Evolutionary conservation across 257 asterid genomes (phyloP).

Genomic region (Plectranthus barbatus): DNA sequence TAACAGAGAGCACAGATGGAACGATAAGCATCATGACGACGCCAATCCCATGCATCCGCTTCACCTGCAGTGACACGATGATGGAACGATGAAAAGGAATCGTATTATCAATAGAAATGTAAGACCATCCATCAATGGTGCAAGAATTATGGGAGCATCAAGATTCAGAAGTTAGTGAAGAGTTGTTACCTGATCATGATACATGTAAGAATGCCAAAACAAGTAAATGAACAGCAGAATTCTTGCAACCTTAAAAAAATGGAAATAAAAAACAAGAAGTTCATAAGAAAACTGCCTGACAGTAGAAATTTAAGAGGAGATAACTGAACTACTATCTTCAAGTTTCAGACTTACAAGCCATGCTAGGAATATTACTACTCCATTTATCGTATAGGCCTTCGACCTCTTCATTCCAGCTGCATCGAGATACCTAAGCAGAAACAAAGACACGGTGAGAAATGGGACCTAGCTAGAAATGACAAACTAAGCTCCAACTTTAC

Average conservation of each 20-base stretch:
- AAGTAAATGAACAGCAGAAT: constrained; percentile 52
- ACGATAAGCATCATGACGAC: constrained; percentile 24
- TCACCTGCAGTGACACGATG: constrained; percentile 29
- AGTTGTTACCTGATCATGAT: constrained; percentile 46
- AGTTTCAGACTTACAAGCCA: constrained; percentile 51
- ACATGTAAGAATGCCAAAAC: constrained; percentile 38
- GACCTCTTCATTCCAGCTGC: constrained; percentile 70
- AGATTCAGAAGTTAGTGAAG: neutral
- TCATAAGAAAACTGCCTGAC: neutral
- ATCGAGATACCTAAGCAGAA: constrained; percentile 65
- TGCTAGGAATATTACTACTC: constrained; percentile 48
- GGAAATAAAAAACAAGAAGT: neutral
- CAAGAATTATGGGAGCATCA: neutral
- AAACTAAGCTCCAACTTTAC: constrained; percentile 23
- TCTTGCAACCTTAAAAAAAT: constrained; percentile 58
- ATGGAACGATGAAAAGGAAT: too few species aligned
- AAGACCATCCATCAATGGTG: too few species aligned
- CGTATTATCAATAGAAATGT: neutral
- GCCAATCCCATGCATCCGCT: constrained; percentile 36
- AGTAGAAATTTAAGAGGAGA: neutral
- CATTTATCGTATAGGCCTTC: constrained; percentile 48
- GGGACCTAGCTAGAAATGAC: neutral
- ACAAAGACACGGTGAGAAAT: neutral
- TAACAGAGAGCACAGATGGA: constrained; percentile 37
- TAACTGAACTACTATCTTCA: neutral